A percentile compares a stretch with the other conserved stretches of the same genome.
Evolutionary conservation across 2,329 filamentous ascomycete genomes (phyloP).

Genomic region (Apiospora kogelbergensis): DNA sequence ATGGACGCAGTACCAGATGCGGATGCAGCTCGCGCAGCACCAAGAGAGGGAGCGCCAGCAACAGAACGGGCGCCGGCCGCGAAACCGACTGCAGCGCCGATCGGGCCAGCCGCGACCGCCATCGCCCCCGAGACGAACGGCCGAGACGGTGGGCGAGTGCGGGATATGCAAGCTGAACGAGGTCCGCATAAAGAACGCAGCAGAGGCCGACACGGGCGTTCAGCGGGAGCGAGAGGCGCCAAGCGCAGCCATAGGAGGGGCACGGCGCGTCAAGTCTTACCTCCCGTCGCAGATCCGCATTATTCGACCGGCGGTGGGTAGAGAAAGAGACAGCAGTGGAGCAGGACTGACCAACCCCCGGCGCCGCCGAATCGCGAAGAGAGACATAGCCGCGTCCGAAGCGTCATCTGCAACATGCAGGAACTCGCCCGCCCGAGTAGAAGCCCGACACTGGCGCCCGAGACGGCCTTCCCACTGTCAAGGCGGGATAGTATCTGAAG

Average conservation of each 20-base stretch:
- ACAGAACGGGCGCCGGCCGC: constrained; percentile 13
- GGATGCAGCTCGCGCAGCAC: not conserved
- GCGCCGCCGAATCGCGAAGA: not conserved
- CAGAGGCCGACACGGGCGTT: not conserved
- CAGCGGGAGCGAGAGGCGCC: not conserved
- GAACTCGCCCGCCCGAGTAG: not conserved
- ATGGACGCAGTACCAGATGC: constrained; percentile 11
- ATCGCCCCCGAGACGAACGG: constrained; percentile 12
- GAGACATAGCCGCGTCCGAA: constrained; percentile 7
- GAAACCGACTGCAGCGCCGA: constrained; percentile 24
- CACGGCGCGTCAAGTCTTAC: constrained; percentile 9
- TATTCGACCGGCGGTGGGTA: not conserved
- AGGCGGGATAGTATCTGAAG: not conserved
- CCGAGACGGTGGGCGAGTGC: constrained; percentile 30
- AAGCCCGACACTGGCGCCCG: not conserved
- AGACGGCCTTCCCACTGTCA: not conserved
- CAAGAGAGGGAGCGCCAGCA: not conserved
- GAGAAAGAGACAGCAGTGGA: not conserved
- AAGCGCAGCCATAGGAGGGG: not conserved
- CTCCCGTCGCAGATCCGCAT: constrained; percentile 7
- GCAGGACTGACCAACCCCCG: not conserved
- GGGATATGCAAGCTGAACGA: constrained; percentile 24
- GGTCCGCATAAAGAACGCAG: constrained; percentile 14
- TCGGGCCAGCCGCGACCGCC: constrained; percentile 21
- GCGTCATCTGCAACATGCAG: constrained; percentile 4